Percentiles rank a stretch among this genome's conserved stretches.
These are phyloP conservation scores for Aspergillus nidulans DNA, from an alignment of 495 filamentous ascomycete genomes.

Conservation along the genomic window DNA sequence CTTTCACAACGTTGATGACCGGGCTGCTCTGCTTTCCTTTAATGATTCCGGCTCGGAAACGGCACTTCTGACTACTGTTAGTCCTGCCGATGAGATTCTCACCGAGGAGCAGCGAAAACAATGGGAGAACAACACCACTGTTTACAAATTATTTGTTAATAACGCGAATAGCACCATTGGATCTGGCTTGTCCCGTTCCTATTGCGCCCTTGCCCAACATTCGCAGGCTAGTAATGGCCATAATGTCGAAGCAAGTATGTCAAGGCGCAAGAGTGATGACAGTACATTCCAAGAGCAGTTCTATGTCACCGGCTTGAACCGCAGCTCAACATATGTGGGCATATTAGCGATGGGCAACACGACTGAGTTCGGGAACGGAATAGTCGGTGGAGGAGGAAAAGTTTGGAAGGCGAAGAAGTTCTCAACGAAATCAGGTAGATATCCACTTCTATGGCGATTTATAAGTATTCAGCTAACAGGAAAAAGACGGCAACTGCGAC, in stretches of 20 bases:
- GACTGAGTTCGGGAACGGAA: conserved; percentile 42
- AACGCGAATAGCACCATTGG: conserved; percentile 54
- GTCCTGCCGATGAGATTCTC: conserved; percentile 51
- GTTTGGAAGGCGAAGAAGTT: conserved; percentile 66
- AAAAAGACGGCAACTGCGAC: conserved; percentile 66
- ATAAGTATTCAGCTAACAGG: neutral
- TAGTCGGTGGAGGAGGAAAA: conserved; percentile 62
- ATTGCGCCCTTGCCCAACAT: conserved; percentile 62
- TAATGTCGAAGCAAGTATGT: conserved; percentile 61
- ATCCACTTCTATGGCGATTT: neutral
- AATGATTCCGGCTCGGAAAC: conserved; percentile 76
- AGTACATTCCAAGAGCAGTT: conserved; percentile 79
- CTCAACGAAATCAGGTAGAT: conserved; percentile 68
- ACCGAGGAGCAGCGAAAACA: conserved; percentile 46
- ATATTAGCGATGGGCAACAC: conserved; percentile 65
- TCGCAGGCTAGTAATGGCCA: conserved; percentile 58
- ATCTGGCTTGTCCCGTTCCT: conserved; percentile 66
- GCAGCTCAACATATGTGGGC: conserved; percentile 62
- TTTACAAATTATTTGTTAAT: conserved; percentile 77
- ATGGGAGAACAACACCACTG: conserved; percentile 56
- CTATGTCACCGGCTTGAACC: conserved; percentile 68
- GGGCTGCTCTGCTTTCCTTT: conserved; percentile 53
- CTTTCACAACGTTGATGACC: conserved; percentile 58
- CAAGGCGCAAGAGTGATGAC: conserved; percentile 48
- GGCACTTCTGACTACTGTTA: conserved; percentile 66